Evolutionary conservation across 179 eudicot species (phyloP).

Genomic region (Carnegiea gigantea): DNA sequence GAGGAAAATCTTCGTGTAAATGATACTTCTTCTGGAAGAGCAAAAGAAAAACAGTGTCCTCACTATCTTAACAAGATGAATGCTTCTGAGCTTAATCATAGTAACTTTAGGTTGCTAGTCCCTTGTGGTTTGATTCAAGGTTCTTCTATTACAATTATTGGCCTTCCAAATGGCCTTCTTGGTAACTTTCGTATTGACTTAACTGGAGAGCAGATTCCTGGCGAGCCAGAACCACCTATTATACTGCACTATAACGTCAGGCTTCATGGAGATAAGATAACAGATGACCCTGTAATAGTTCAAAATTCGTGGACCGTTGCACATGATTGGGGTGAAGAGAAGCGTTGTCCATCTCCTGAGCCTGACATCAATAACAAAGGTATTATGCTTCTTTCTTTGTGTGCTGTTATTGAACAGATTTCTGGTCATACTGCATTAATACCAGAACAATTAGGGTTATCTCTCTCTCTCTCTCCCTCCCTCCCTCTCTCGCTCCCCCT

Average conservation of each 20-base stretch:
- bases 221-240: constrained; percentile 90
- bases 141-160: constrained; percentile 84
- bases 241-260: constrained; percentile 90
- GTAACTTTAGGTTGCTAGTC: constrained; percentile 56
- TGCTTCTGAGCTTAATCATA: constrained; percentile 53
- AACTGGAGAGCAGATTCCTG: constrained; percentile 87
- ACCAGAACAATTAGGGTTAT: background rate
- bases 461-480: too few species aligned
- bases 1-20: constrained; percentile 62
- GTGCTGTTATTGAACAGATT: background rate
- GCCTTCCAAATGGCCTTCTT: constrained; percentile 83
- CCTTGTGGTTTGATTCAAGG: constrained; percentile 97
- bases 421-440: background rate
- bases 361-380: constrained; percentile 65
- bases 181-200: constrained; percentile 83
- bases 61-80: constrained; percentile 79
- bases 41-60: constrained; percentile 91
- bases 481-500: too few species aligned
- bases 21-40: constrained; percentile 46
- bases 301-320: constrained; percentile 91
- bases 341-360: constrained; percentile 76
- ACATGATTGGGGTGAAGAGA: constrained; percentile 96
- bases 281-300: constrained; percentile 92
- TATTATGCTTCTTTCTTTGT: constrained; percentile 13
- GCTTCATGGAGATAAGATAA: constrained; percentile 83